Conservation (phyloP, 2,329 filamentous ascomycete species). For the Colletotrichum lupini region DNA sequence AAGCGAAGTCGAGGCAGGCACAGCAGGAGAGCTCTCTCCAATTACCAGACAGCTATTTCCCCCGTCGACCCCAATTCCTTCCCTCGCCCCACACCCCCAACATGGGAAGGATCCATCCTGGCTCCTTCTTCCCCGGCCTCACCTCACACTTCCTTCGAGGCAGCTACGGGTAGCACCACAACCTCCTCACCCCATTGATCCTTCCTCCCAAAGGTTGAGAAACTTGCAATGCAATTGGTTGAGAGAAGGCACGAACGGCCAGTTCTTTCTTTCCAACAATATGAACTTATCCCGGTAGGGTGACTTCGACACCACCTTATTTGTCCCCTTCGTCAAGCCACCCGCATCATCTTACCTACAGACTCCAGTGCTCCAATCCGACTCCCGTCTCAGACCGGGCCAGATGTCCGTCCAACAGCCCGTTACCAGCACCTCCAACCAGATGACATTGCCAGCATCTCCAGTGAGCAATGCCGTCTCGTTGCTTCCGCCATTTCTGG, state of each 20-base stretch:
- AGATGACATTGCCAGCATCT: not conserved
- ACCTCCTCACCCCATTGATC: not conserved
- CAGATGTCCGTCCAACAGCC: not conserved
- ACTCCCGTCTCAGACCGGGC: not conserved
- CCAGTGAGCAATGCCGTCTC: not conserved
- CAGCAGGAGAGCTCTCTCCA: not conserved
- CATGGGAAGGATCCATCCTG: not conserved
- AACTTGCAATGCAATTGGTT: not conserved
- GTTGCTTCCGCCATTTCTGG: not conserved
- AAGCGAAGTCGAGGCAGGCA: not conserved
- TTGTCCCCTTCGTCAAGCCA: slow-evolving; percentile 12
- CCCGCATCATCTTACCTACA: slow-evolving; percentile 21
- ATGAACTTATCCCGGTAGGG: not conserved
- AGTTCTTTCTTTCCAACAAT: not conserved
- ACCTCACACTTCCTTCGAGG: not conserved
- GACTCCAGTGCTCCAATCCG: not conserved
- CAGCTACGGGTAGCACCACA: no score
- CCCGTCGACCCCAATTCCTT: not conserved
- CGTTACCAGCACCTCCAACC: not conserved
- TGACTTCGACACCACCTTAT: not conserved
- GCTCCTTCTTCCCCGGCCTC: slow-evolving; percentile 2
- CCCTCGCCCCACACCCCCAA: no score
- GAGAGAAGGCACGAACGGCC: not conserved
- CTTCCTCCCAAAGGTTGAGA: not conserved
- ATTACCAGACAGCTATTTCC: not conserved